Percentiles rank a stretch among this genome's conserved stretches.
phyloP scores from a whole-genome alignment of 805 yeast genomes.

The Metschnikowia borealis region DNA sequence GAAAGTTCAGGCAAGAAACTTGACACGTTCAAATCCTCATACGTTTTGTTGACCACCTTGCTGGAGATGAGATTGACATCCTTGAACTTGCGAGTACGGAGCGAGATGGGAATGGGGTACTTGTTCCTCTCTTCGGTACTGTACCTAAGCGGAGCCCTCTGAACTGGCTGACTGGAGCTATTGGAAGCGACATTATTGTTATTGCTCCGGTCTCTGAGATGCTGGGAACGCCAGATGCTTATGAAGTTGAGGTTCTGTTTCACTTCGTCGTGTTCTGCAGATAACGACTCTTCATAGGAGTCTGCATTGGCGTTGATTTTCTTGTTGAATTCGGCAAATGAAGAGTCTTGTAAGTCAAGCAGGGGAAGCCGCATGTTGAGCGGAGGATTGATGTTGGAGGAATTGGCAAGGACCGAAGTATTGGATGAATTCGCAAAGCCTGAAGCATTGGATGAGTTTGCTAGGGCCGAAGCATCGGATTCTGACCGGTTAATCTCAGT shows the following conservation, averaged over 20 bases:
- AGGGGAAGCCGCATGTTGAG: slow-evolving; percentile 31
- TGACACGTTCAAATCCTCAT: slow-evolving; percentile 39
- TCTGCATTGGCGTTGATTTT: slow-evolving; percentile 16
- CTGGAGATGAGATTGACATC: slow-evolving; percentile 42
- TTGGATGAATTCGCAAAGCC: slow-evolving; percentile 7
- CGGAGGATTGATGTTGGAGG: slow-evolving; percentile 37
- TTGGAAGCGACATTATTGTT: background rate
- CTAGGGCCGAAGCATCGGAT: slow-evolving; percentile 28
- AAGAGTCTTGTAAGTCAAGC: slow-evolving; percentile 39
- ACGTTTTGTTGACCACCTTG: slow-evolving; percentile 40
- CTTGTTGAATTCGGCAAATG: slow-evolving; percentile 38
- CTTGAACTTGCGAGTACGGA: slow-evolving; percentile 31
- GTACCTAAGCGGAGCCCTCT: slow-evolving; percentile 5
- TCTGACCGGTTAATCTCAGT: background rate
- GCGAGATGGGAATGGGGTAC: slow-evolving; percentile 24
- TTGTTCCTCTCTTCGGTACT: slow-evolving; percentile 12
- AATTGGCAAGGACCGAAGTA: slow-evolving; percentile 37
- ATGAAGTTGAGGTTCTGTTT: slow-evolving; percentile 27
- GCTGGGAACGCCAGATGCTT: slow-evolving; percentile 43
- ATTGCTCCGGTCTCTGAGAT: slow-evolving; percentile 11
- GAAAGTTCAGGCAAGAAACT: slow-evolving; percentile 46
- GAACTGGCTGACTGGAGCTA: too few relatives aligned
- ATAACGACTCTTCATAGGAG: slow-evolving; percentile 36
- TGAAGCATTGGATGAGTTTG: slow-evolving; percentile 36
- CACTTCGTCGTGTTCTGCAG: slow-evolving; percentile 40